Evolutionary conservation across 1,139 yeast genomes (phyloP), one percentile per base, ranked within the genome.

Genomic region (Pichia sp.): DNA sequence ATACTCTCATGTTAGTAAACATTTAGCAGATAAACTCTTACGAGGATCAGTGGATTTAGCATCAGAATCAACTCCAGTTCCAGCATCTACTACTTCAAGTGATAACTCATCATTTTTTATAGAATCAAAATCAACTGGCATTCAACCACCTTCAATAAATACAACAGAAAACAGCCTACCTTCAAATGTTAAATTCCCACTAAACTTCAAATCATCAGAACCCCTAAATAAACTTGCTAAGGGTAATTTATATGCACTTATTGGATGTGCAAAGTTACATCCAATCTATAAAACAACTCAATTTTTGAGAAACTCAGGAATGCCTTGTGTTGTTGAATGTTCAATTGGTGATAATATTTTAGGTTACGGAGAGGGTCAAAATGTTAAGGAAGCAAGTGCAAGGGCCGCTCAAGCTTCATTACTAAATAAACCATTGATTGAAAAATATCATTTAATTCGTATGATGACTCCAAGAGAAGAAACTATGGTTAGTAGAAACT

Each of bases 401-500:
- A 72, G 81, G 54, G 91, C 93, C 2, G 95, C 95, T 0, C 81
- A 81, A 79, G 70, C 74, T 49, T 90, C 87, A 0, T 70, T 90
- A 49, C 70, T 71, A n/a, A 81, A 87, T 55, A 77, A 75, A 46
- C 73, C 72, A 1, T 56, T 80, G 39, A 73, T 90, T 48, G 91
- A 85, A 56, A 84, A 84, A 62, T 87, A 79, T 63, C 80, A 83
- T 28, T 73, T 74, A 50, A 59, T 75, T 42, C 72, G 96, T 57
- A 76, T 85, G 50, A 72, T 77, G 39, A 77, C 80, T n/a, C 91
- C 90, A 45, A 74, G 84, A 59, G 72, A 71, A 27, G 75, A 73
- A 50, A 71, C 79, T 2, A 53, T 53, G 11, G 51, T 58, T 54
- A 58, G 52, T 29, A 33, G 29, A 11, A 46, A 49, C 29, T 46